Base-by-base conservation (phyloP, 2,329 filamentous ascomycete species). In the Curvularia hawaiiensis region DNA sequence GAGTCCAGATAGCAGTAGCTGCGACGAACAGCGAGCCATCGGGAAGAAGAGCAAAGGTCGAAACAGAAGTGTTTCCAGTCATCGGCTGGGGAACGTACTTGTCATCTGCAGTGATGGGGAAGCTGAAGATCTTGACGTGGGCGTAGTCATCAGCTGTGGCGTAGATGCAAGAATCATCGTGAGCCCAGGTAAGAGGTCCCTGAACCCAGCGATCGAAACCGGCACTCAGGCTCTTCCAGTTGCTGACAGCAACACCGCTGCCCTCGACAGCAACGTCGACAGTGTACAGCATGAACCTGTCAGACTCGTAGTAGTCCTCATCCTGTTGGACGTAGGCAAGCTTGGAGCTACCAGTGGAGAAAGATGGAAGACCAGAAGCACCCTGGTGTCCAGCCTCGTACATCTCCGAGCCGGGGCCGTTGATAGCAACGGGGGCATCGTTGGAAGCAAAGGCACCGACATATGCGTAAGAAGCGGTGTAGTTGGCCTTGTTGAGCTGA, bases 401-500 rank as follows among this genome's bases (percentile, higher is more conserved):
- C 33, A 67, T 62, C 54, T 67, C 61, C 11, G 65, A 69, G 24
- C 63, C 68, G 11, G 72, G 73, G 22, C 74, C 74, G 57, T 74
- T 74, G 58, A 75, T 64, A 40, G 73, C 70, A 12, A 65, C 54
- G n/a, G 73, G 62, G 3, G 58, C 58, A 18, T 63, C 60, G 63
- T 89, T 91, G 12, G 83, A 85, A 52, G 82, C 80, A 47, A 95
- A 80, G 1, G 88, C 84, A 4, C 90, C 83, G 44, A 89, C 85
- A 76, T 95, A 96, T 40, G 95, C 82, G 70, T 95, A 90, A 9
- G 89, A 89, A 63, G 93, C 93, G 11, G 92, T 96, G 76, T 89
- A 87, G 61, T 90, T 85, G 1, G 90, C 90, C 12, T 85, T 87
- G 69, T 89, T 87, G 14, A 92, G 75, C 18, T 86, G 80, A 0